A percentile compares a stretch with the other conserved stretches of the same genome.
Conservation (phyloP, 805 yeast species). For the Sugiyamaella boreocaroliniensis region DNA sequence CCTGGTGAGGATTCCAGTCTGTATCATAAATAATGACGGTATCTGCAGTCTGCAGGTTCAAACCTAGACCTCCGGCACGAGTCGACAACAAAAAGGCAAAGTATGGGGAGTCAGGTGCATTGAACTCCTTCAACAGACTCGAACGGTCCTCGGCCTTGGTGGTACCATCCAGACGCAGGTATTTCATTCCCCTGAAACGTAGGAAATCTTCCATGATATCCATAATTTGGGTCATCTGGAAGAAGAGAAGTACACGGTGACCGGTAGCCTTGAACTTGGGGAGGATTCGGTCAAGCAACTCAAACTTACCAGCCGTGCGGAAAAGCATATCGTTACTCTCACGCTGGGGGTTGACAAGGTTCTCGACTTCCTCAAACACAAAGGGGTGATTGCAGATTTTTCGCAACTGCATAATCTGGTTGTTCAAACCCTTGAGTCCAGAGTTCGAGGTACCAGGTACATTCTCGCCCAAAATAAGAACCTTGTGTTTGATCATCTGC, state of each 20-base stretch:
- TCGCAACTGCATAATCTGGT: constrained; percentile 91
- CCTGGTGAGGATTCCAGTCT: constrained; percentile 99
- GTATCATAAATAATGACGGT: constrained; percentile 96
- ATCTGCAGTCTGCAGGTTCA: constrained; percentile 93
- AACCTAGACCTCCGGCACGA: constrained; percentile 97
- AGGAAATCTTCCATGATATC: constrained; percentile 96
- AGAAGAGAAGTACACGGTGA: constrained; percentile 86
- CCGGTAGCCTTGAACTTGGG: constrained; percentile 83
- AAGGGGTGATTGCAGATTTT: constrained; percentile 97
- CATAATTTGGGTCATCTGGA: constrained; percentile 98
- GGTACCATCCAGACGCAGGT: constrained; percentile 87
- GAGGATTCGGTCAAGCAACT: constrained; percentile 74
- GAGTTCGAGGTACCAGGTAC: constrained; percentile 31
- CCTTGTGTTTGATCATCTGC: constrained; percentile 83
- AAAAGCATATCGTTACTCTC: constrained; percentile 71
- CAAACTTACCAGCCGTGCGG: constrained; percentile 95
- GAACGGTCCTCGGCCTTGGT: constrained; percentile 96
- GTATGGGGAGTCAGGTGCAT: constrained; percentile 78
- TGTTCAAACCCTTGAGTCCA: constrained; percentile 69
- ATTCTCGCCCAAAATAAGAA: constrained; percentile 59
- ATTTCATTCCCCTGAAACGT: constrained; percentile 61
- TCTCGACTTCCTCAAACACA: constrained; percentile 92
- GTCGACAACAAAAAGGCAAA: constrained; percentile 86
- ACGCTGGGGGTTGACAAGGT: constrained; percentile 62
- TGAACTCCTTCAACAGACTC: constrained; percentile 66